Base-by-base conservation (phyloP, 1,139 yeast species). In the Hyphopichia buzzinii region DNA sequence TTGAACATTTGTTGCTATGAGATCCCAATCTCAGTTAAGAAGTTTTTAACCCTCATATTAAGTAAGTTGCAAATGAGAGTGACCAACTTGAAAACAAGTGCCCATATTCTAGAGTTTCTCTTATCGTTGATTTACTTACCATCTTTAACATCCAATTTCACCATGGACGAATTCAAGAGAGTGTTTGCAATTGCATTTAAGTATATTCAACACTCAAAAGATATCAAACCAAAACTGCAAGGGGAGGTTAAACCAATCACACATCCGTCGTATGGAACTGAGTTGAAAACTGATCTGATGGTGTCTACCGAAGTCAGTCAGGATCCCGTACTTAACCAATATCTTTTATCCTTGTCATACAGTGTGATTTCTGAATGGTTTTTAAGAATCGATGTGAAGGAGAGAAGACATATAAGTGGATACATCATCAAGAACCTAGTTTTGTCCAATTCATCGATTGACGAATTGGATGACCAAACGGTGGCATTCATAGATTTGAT, bases 161-260 rank as follows among this genome's bases (percentile, higher is more conserved):
- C 87, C 3, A 72, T 74, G 28, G 95, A 84, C 37, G 96, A 88
- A 49, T 84, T 75, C 53, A 83, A 81, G 47, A 68, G 90, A 34
- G 87, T 88, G 1, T 85, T 87, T 63, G 96, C 87, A 0, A 84
- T 87, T 54, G 84, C 90, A 1, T 84, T 87, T 62, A 82, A 82
- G 48, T 84, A 81, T 49, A 83, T 87, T 39, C 87, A 84, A 50
- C 82, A 79, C 50, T 79, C 89, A 1, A 70, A 74, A 37, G 88
- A 84, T 48, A 56, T 71, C 30, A 55, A 58, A 29, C 59, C 54
- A 23, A 43, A 59, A 34, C 48, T 46, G 25, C 39, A 41, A 8
- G 35, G 31, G 6, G 42, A 32, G 13, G 14, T 25, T 7, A 25
- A 13, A n/a, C 10, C 23, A 7, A 5, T 8, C 36, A 52, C 27